A percentile compares a stretch with the other conserved stretches of the same genome.
These are phyloP conservation scores for Gracilaria gracilis DNA, from an alignment of 23 red algal species.

Conservation along the genomic window DNA sequence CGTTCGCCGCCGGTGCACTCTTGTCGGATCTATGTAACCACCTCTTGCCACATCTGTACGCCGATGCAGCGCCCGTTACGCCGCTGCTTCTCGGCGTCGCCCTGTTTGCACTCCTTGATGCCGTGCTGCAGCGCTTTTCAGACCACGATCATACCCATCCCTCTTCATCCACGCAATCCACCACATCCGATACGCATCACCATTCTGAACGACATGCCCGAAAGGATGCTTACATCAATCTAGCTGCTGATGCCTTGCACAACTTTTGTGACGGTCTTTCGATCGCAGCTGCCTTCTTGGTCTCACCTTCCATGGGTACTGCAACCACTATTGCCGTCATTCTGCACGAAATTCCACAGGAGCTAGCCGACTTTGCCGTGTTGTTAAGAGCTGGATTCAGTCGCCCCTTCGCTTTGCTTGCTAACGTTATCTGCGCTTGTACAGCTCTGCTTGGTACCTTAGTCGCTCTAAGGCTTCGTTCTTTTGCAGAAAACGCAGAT, in stretches of 20 bases:
- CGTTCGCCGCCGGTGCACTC: slow-evolving; percentile 87
- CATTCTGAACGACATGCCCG: background rate
- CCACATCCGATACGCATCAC: background rate
- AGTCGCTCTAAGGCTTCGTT: slow-evolving; percentile 39
- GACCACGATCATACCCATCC: slow-evolving; percentile 7
- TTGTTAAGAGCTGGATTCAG: slow-evolving; percentile 72
- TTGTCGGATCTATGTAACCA: slow-evolving; percentile 82
- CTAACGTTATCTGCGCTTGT: slow-evolving; percentile 65
- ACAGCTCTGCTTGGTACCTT: slow-evolving; percentile 70
- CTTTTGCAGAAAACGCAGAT: slow-evolving; percentile 14
- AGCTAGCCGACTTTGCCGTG: slow-evolving; percentile 85
- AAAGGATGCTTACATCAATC: slow-evolving; percentile 74
- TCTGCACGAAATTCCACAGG: slow-evolving; percentile 94
- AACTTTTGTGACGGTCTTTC: slow-evolving; percentile 89
- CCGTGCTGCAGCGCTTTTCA: slow-evolving; percentile 37
- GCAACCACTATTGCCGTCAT: slow-evolving; percentile 78
- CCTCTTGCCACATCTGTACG: slow-evolving; percentile 76
- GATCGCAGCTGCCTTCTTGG: slow-evolving; percentile 71
- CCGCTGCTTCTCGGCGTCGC: slow-evolving; percentile 59
- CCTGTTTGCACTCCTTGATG: slow-evolving; percentile 40
- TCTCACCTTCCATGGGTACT: slow-evolving; percentile 46
- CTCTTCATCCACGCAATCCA: background rate
- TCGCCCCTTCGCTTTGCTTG: slow-evolving; percentile 48
- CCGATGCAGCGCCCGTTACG: slow-evolving; percentile 17
- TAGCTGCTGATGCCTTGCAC: slow-evolving; percentile 87